Evolutionary conservation across 1,284 basidiomycete species (phyloP), one percentile per base, ranked within the genome.

Genomic region (Trichosporon coremiiforme): DNA sequence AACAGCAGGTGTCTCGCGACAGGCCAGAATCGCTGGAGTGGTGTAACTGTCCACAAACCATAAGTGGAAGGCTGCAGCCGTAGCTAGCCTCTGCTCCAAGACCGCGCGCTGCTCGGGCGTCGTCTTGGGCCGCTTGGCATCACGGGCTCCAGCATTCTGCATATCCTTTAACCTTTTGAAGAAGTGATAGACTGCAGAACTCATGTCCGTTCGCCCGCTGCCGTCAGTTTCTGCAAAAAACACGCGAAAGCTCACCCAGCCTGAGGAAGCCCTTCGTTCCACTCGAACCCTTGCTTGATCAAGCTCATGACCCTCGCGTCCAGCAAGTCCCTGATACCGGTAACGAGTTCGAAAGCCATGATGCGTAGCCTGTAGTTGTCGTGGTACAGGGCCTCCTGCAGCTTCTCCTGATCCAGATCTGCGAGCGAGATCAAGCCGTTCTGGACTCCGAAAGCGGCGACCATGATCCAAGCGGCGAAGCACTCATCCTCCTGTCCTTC

Each of bases 131-230:
- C 69, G 66, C 41, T 69, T 71, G 6, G 9, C 55, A 13, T 71
- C 70, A 2, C 72, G 68, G 10, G 17, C 17, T 2, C 65, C 66
- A 6, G 60, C 68, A 1, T 35, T 38, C 45, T 72, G 72, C 7
- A 74, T 66, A 10, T 75, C 75, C 50, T 72, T 71, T 8, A 79
- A 67, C 45, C 76, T 75, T 10, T 73, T 74, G 41, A 79, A 72
- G 36, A 78, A 80, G 12, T 75, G 75, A 60, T 76, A 74, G 17
- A 77, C 67, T 0, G 80, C 74, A 1, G 81, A 81, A 0, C 70
- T 74, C 70, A 82, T 76, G 20, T 81, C 76, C 13, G 80, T 79
- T 2, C 80, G 75, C 13, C 66, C 71, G 0, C 79, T 81, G 63
- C 0, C 1, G 66, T 70, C 57, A 68, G 66, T 29, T 4, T 4